These are phyloP conservation scores for Diaporthe eres DNA, from an alignment of 2,329 filamentous ascomycete species.

Conservation along the genomic window DNA sequence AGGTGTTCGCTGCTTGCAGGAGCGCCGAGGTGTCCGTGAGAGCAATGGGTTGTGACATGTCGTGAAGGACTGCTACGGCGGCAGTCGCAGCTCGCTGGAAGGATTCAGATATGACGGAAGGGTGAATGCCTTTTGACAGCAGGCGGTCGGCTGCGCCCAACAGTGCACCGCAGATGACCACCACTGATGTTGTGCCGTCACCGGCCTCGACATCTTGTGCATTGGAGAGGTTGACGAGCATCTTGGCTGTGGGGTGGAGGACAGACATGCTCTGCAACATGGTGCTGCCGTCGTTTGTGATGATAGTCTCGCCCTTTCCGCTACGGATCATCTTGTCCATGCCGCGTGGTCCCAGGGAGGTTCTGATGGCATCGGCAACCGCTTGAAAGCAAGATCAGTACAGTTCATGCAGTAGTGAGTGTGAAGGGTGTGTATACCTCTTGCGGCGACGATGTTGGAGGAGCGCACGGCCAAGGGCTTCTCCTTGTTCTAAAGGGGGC, in stretches of 20 bases:
- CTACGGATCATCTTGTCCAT: conserved; percentile 99
- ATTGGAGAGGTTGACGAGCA: conserved; percentile 97
- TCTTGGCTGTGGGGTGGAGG: conserved; percentile 99
- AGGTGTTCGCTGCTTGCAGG: conserved; percentile 96
- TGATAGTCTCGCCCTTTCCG: conserved; percentile 96
- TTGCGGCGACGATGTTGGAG: conserved; percentile 95
- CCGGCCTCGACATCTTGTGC: conserved; percentile 98
- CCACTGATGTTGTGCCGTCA: conserved; percentile 97
- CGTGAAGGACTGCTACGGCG: conserved; percentile 89
- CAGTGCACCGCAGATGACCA: conserved; percentile 96
- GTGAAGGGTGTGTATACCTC: conserved; percentile 71
- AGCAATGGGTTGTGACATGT: conserved; percentile 95
- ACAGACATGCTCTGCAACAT: conserved; percentile 99
- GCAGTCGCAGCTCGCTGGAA: conserved; percentile 95
- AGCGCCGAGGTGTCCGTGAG: conserved; percentile 90
- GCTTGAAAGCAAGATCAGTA: conserved; percentile 65
- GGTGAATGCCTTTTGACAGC: conserved; percentile 94
- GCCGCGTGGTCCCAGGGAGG: conserved; percentile 93
- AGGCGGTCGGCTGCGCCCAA: conserved; percentile 94
- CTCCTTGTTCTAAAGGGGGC: conserved; percentile 80
- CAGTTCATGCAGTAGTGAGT: conserved; percentile 1
- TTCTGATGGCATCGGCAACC: conserved; percentile 97
- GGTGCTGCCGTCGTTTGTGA: conserved; percentile 99
- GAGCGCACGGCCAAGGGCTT: conserved; percentile 98
- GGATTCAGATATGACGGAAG: conserved; percentile 96